A percentile compares a stretch with the other conserved stretches of the same genome.
Conservation (phyloP, 768 basidiomycete genomes). For the Boletus rubescentipes region DNA sequence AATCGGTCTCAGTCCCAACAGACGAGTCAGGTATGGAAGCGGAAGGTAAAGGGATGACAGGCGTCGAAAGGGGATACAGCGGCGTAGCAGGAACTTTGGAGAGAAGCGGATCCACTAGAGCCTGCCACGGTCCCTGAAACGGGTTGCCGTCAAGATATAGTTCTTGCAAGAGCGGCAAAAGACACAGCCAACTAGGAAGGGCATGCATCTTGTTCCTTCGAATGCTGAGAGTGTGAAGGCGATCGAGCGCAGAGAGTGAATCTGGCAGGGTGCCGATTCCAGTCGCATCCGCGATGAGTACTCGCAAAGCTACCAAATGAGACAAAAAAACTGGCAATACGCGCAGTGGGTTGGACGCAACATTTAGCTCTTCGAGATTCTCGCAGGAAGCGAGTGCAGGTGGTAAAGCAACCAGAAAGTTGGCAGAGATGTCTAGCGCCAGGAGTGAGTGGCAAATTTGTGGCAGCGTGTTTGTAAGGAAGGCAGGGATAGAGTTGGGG, state of each 20-base stretch:
- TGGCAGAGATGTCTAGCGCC: conserved; percentile 90
- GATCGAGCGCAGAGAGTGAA: conserved; percentile 68
- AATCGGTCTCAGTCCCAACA: conserved; percentile 47
- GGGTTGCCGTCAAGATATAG: conserved; percentile 95
- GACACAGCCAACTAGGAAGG: conserved; percentile 93
- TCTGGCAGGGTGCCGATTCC: conserved; percentile 76
- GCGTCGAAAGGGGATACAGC: conserved; percentile 64
- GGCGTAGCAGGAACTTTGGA: conserved; percentile 60
- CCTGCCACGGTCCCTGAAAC: conserved; percentile 91
- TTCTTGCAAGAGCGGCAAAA: conserved; percentile 80
- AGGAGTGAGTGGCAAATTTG: conserved; percentile 76
- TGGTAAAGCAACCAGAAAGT: conserved; percentile 82
- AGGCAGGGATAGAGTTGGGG: conserved; percentile 73
- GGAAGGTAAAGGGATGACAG: conserved; percentile 53
- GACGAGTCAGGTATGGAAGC: conserved; percentile 46
- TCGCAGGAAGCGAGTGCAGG: conserved; percentile 77
- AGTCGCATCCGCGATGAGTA: conserved; percentile 92
- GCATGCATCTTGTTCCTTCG: conserved; percentile 85
- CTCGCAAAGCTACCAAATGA: conserved; percentile 71
- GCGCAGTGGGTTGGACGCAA: conserved; percentile 87
- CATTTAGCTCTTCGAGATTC: conserved; percentile 88
- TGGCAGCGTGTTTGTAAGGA: conserved; percentile 69
- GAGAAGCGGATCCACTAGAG: conserved; percentile 82
- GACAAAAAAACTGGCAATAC: conserved; percentile 90
- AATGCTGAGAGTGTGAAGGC: conserved; percentile 85